These are phyloP conservation scores for Puccinia hordei DNA, from an alignment of 1,284 basidiomycete genomes.

Conservation along the genomic window DNA sequence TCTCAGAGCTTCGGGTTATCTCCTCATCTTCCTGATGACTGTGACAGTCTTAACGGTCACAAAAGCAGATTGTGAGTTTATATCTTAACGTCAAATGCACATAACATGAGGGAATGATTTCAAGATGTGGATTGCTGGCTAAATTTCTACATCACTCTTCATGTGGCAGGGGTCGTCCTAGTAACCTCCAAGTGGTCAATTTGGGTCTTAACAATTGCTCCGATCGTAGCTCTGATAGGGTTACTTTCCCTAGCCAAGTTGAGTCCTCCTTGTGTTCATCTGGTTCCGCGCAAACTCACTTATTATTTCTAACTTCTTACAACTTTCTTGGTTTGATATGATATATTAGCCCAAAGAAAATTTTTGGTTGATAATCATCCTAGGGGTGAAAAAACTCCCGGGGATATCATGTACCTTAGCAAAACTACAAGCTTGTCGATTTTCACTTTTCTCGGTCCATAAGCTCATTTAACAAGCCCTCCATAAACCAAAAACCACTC, in stretches of 20 bases:
- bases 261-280: neutral
- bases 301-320: neutral
- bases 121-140: neutral
- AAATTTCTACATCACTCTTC: constrained; percentile 4
- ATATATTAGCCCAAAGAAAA: constrained; percentile 2
- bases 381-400: neutral
- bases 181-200: constrained; percentile 24
- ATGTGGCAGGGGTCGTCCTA: constrained; percentile 19
- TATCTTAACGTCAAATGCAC: neutral
- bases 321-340: too few species aligned
- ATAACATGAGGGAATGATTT: neutral
- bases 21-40: constrained; percentile 33
- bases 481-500: neutral
- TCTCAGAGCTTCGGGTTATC: constrained; percentile 37
- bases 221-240: constrained; percentile 39
- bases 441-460: neutral
- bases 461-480: neutral
- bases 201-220: constrained; percentile 26
- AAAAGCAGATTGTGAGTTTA: constrained; percentile 43
- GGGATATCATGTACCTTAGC: too few species aligned
- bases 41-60: constrained; percentile 44
- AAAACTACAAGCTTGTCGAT: too few species aligned
- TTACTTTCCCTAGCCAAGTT: constrained; percentile 31
- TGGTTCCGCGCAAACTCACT: neutral
- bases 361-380: constrained; percentile 2